Conservation (phyloP, 1,284 basidiomycete genomes). For the Ustilago vetiveriae region DNA sequence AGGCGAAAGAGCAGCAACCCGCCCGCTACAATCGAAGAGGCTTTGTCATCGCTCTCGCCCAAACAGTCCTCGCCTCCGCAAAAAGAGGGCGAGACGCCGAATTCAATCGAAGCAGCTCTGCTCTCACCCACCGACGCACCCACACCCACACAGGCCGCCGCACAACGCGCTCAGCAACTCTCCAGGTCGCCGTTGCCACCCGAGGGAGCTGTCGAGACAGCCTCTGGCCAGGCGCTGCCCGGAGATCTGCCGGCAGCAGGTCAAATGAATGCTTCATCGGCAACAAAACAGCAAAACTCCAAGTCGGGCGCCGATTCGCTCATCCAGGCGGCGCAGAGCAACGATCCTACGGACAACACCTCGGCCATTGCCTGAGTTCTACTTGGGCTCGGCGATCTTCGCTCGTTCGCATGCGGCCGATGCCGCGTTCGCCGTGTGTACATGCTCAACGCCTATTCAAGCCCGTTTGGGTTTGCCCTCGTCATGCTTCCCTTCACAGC, state of each 20-base stretch:
- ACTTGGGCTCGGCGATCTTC: no score
- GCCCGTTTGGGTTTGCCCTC: no score
- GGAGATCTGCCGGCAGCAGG: conserved; percentile 30
- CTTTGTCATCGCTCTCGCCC: conserved; percentile 3
- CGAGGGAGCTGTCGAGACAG: conserved; percentile 24
- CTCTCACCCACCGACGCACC: conserved; percentile 35
- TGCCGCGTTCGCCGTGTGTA: no score
- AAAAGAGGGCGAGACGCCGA: conserved; percentile 14
- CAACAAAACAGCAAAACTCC: conserved; percentile 41
- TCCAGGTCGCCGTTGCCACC: conserved; percentile 25
- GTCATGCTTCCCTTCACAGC: no score
- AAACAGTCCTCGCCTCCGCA: conserved; percentile 10
- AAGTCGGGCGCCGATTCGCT: conserved; percentile 38
- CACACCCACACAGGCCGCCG: conserved; percentile 40
- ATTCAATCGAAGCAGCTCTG: conserved; percentile 35
- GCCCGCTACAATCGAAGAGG: conserved; percentile 13
- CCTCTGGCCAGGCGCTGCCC: conserved; percentile 33
- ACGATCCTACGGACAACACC: conserved; percentile 30
- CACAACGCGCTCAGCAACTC: conserved; percentile 14
- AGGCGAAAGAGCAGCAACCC: background rate
- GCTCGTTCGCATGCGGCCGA: background rate
- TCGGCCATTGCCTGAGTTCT: conserved; percentile 28
- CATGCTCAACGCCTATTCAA: no score
- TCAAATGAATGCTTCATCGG: conserved; percentile 40
- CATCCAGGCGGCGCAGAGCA: conserved; percentile 22